Evolutionary conservation across 1,139 yeast genomes (phyloP).

Genomic region (Candida sp.): DNA sequence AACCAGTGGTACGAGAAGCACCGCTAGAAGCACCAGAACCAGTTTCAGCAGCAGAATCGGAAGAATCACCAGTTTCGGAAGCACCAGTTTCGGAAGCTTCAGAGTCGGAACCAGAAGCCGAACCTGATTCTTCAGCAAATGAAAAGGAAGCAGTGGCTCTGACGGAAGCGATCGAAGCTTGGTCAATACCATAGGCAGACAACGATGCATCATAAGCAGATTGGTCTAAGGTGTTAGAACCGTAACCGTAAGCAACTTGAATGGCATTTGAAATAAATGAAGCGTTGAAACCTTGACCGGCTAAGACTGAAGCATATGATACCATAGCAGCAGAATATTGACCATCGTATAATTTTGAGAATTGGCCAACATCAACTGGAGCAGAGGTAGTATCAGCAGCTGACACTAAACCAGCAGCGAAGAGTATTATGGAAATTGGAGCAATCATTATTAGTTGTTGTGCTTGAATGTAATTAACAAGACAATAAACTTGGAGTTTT

Average conservation of each 20-base stretch:
- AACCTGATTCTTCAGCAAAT: constrained; percentile 1
- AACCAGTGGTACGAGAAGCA: constrained; percentile 1
- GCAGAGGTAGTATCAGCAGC: constrained; percentile 3
- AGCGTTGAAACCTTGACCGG: constrained; percentile 3
- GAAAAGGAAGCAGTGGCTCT: constrained; percentile 3
- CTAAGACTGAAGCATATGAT: constrained; percentile 1
- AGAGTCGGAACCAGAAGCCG: constrained; percentile 1
- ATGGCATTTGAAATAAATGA: not conserved
- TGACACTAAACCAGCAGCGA: constrained; percentile 10
- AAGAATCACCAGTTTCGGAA: not conserved
- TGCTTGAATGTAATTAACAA: not conserved
- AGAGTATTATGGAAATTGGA: constrained; percentile 7
- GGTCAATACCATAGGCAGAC: not conserved
- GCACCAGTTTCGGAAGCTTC: not conserved
- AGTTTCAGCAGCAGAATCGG: constrained; percentile 1
- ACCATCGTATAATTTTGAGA: constrained; percentile 2
- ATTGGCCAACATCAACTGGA: constrained; percentile 1
- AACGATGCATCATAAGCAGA: not conserved
- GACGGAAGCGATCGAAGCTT: constrained; percentile 1
- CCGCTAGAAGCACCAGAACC: constrained; percentile 3
- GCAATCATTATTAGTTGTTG: not conserved
- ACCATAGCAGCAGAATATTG: constrained; percentile 2
- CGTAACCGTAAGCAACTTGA: constrained; percentile 1
- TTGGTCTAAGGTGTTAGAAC: constrained; percentile 1
- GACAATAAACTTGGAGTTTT: not conserved